Evolutionary conservation across 2,329 filamentous ascomycete genomes (phyloP).

Genomic region (Emmonsia crescens): DNA sequence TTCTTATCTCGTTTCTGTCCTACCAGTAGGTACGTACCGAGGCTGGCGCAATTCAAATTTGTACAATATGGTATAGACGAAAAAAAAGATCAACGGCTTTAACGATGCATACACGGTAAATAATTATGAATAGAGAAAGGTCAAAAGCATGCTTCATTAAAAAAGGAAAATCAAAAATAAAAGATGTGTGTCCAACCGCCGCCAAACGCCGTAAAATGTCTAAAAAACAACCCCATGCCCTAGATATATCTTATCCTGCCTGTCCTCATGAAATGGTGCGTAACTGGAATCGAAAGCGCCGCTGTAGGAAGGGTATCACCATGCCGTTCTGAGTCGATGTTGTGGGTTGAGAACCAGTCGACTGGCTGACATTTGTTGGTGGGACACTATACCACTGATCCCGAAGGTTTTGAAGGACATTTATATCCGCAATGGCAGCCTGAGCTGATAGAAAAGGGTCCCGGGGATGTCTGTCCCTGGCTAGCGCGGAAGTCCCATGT

Average conservation of each 20-base stretch:
- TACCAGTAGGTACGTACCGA: background rate
- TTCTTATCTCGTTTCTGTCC: background rate
- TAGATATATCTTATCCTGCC: background rate
- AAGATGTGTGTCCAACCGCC: background rate
- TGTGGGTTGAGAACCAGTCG: slow-evolving; percentile 11
- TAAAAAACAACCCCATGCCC: background rate
- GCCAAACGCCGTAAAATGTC: background rate
- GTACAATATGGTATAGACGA: background rate
- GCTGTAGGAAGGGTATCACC: slow-evolving; percentile 25
- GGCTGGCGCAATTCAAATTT: background rate
- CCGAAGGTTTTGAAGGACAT: slow-evolving; percentile 25
- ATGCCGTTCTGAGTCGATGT: slow-evolving; percentile 24
- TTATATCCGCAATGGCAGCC: slow-evolving; percentile 28
- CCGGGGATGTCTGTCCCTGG: slow-evolving; percentile 22
- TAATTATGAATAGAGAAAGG: background rate
- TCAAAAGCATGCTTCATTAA: background rate
- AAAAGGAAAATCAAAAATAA: background rate
- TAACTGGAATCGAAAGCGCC: slow-evolving; percentile 30
- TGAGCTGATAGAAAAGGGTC: slow-evolving; percentile 30
- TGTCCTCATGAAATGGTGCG: background rate
- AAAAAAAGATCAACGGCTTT: background rate
- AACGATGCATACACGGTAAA: background rate
- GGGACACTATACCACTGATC: slow-evolving; percentile 30
- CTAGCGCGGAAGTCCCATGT: background rate
- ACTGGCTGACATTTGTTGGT: slow-evolving; percentile 14